Conservation (phyloP, 2,329 filamentous ascomycete genomes). For the Ceratocystis alfenasii region DNA sequence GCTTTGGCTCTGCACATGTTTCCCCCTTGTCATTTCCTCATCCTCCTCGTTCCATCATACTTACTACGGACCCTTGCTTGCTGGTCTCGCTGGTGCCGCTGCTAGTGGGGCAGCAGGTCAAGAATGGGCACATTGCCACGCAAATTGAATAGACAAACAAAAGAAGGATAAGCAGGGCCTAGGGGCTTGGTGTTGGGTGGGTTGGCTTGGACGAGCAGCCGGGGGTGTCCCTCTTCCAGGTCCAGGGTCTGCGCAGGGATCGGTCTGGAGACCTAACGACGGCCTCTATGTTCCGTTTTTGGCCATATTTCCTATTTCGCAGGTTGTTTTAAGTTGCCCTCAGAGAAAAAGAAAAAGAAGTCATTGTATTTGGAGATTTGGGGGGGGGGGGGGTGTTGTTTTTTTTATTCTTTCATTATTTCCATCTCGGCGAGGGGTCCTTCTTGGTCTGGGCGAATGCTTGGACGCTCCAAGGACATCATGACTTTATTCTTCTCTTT, state of each 20-base stretch:
- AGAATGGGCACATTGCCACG: not conserved
- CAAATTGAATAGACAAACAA: not conserved
- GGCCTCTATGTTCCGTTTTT: not conserved
- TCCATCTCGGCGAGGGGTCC: no score
- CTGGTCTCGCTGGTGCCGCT: not conserved
- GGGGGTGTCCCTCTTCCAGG: not conserved
- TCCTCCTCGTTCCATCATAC: not conserved
- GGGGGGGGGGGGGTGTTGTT: no score
- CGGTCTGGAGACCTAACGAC: not conserved
- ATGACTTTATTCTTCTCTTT: no score
- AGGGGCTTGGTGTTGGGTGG: no score
- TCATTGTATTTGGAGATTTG: no score
- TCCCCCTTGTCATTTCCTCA: slow-evolving; percentile 2
- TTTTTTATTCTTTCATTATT: no score
- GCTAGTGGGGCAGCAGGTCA: not conserved
- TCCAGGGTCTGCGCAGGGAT: not conserved
- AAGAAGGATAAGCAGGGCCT: not conserved
- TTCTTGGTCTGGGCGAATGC: no score
- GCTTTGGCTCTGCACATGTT: not conserved
- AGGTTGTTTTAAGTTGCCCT: no score
- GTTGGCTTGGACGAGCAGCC: no score
- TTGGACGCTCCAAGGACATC: no score
- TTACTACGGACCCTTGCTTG: not conserved
- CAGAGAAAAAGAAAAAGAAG: no score
- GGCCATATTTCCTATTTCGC: slow-evolving; percentile 4